Evolutionary conservation across 495 filamentous ascomycete species (phyloP).

Genomic region (Cladorrhinum samala): DNA sequence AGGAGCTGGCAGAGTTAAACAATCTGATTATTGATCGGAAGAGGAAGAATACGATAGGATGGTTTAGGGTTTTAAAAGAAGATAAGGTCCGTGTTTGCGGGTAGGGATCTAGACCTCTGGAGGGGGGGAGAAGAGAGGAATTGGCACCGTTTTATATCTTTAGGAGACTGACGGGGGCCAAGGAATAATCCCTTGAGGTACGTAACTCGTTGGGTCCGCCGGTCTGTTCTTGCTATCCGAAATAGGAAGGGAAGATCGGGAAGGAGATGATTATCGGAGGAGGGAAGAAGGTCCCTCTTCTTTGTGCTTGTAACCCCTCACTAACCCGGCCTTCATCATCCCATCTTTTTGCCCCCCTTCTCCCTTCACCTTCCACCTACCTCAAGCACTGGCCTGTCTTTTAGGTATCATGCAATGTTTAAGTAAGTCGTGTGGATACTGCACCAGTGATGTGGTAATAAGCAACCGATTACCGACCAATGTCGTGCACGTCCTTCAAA

Average conservation of each 20-base stretch:
- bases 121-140: background rate
- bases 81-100: no score
- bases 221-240: background rate
- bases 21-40: background rate
- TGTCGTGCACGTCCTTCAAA: no score
- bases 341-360: background rate
- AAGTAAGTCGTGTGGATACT: background rate
- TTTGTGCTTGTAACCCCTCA: background rate
- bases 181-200: background rate
- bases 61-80: no score
- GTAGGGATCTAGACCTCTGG: background rate
- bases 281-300: background rate
- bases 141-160: no score
- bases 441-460: no score
- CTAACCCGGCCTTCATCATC: background rate
- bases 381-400: background rate
- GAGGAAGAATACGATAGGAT: background rate
- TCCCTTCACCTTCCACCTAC: background rate
- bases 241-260: conserved; percentile 1
- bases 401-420: background rate
- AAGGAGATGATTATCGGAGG: background rate
- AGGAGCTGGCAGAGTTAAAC: background rate
- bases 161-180: background rate
- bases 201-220: background rate
- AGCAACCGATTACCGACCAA: no score